A percentile compares a stretch with the other conserved stretches of the same genome.
Evolutionary conservation across 1,284 basidiomycete genomes (phyloP).

Genomic region (Lignosus rhinocerotis): DNA sequence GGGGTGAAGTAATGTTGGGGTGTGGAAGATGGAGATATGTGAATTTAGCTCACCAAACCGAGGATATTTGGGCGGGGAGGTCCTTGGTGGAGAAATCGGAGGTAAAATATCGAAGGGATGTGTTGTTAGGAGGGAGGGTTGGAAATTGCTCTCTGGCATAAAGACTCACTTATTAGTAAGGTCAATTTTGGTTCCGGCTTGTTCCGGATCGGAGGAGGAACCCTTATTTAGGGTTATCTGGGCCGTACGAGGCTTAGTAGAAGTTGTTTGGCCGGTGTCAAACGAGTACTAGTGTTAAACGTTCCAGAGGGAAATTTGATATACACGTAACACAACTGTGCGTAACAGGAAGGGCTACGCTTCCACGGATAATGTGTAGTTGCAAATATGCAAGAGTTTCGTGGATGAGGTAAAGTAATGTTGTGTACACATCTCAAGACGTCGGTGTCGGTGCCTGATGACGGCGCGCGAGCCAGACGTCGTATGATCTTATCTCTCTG

Average conservation of each 20-base stretch:
- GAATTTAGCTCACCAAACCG: constrained; percentile 24
- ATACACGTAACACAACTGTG: no score
- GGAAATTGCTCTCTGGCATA: constrained; percentile 14
- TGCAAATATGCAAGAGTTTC: no score
- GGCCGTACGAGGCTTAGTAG: neutral
- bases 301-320: no score
- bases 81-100: constrained; percentile 19
- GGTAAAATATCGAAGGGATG: constrained; percentile 23
- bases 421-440: no score
- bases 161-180: constrained; percentile 5
- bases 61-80: constrained; percentile 13
- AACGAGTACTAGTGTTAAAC: no score
- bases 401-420: no score
- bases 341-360: no score
- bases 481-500: no score
- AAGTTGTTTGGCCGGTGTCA: no score
- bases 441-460: no score
- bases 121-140: constrained; percentile 20
- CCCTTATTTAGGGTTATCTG: constrained; percentile 10
- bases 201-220: constrained; percentile 3
- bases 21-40: constrained; percentile 6
- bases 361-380: no score
- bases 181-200: constrained; percentile 7
- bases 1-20: neutral
- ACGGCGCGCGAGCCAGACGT: no score